phyloP scores from a whole-genome alignment of 805 yeast species.

The Teunomyces lycoperdinae region DNA sequence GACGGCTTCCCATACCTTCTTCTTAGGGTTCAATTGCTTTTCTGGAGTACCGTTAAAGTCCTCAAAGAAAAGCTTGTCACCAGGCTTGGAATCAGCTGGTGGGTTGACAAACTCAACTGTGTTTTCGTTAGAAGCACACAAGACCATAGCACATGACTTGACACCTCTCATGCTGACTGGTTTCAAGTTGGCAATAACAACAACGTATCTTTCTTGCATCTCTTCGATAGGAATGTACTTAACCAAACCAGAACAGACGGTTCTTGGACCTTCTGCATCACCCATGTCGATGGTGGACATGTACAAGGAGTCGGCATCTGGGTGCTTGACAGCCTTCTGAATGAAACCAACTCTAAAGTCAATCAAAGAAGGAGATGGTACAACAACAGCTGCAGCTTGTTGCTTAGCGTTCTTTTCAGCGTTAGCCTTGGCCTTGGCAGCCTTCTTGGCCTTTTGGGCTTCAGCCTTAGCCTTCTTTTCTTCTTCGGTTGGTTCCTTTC shows the following conservation, averaged over 20 bases:
- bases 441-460: conserved; percentile 62
- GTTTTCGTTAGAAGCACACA: conserved; percentile 79
- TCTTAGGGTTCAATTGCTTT: conserved; percentile 92
- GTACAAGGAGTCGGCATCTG: conserved; percentile 94
- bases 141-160: conserved; percentile 93
- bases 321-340: conserved; percentile 94
- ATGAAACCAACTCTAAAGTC: conserved; percentile 96
- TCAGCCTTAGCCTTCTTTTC: conserved; percentile 47
- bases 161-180: conserved; percentile 98
- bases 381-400: conserved; percentile 54
- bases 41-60: conserved; percentile 88
- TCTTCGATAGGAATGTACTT: conserved; percentile 86
- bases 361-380: conserved; percentile 78
- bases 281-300: conserved; percentile 97
- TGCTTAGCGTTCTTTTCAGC: conserved; percentile 47
- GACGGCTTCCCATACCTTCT: conserved; percentile 93
- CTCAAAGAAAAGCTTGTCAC: conserved; percentile 95
- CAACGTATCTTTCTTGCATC: conserved; percentile 90
- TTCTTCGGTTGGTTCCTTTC: conserved; percentile 34
- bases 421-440: conserved; percentile 60
- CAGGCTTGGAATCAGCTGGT: conserved; percentile 88
- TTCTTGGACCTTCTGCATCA: conserved; percentile 95
- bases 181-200: conserved; percentile 91
- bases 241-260: conserved; percentile 96
- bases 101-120: conserved; percentile 91